Evolutionary conservation across 140 eudicot genomes (phyloP), one percentile per base, ranked within the genome.

Genomic region (Senecio squalidus): DNA sequence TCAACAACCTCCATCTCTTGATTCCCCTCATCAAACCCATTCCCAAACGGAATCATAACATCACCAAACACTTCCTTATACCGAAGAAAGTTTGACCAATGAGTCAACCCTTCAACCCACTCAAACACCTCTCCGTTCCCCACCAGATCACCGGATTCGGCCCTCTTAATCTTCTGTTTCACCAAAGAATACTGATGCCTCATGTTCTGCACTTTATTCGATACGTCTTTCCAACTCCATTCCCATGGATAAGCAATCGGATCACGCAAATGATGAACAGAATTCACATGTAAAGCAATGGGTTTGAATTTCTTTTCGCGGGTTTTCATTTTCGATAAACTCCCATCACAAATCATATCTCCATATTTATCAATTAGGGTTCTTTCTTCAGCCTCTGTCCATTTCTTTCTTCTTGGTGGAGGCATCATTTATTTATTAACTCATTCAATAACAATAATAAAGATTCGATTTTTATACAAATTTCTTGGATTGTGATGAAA

Each of bases 141-240:
- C 38, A 61, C 77, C 25, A 55, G 38, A 39, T 69, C 74, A 7
- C 75, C 68, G 34, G 63, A 50, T n/a, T 73, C 93, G 4, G 63
- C 55, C 66, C 66, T 72, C 77, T 78, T 90, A 44, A 90, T 81
- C 86, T 90, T 90, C 69, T 90, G 98, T 77, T 90, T 90, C 17
- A 90, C 98, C 20, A 90, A 55, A 30, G 95, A 71, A 73, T 90
- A 90, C 77, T 90, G 98, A 54, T 90, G 98, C 78, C 98, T 74
- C 98, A 90, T 90, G 66, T 90, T 90, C 59, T 86, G 98, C 27
- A 90, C 95, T 34, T 90, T 90, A 17, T 89, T 86, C 0, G 91
- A 86, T 31, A 90, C 95, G 55, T 90, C 98, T 62, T 86, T 90
- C 98, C 98, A 86, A 53, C 77, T 83, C 98, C 98, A 90, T 72